These are phyloP conservation scores for Chaetomiaceae sp. DNA, from an alignment of 2,329 filamentous ascomycete genomes.

Conservation along the genomic window DNA sequence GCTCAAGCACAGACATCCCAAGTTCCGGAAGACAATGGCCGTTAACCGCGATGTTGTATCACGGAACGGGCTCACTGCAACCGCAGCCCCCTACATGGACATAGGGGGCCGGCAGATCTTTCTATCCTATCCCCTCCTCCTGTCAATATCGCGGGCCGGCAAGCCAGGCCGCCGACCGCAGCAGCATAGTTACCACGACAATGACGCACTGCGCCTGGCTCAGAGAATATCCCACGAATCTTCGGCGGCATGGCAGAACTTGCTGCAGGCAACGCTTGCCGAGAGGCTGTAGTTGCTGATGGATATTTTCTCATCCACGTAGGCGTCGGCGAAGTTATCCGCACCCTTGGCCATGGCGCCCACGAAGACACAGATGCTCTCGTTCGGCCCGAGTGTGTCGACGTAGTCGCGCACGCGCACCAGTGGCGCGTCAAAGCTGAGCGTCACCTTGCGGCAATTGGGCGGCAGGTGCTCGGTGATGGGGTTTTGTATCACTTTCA, in stretches of 20 bases:
- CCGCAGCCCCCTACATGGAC: conserved; percentile 22
- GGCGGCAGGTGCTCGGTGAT: conserved; percentile 95
- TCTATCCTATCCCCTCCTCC: conserved; percentile 25
- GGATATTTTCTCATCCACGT: conserved; percentile 94
- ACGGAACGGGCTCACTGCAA: conserved; percentile 41
- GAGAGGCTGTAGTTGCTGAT: conserved; percentile 98
- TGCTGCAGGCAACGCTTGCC: conserved; percentile 97
- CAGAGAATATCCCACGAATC: conserved; percentile 94
- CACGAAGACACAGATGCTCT: conserved; percentile 96
- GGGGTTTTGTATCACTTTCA: conserved; percentile 96
- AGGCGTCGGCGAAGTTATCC: conserved; percentile 90
- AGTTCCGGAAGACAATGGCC: conserved; percentile 44
- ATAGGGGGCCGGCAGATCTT: conserved; percentile 27
- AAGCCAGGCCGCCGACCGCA: not conserved
- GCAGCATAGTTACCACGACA: not conserved
- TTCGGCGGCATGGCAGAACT: conserved; percentile 97
- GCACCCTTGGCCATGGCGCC: conserved; percentile 97
- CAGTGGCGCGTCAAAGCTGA: conserved; percentile 88
- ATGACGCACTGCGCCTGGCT: conserved; percentile 26
- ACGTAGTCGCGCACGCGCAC: conserved; percentile 89
- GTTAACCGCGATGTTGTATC: conserved; percentile 70
- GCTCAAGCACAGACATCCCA: conserved; percentile 65
- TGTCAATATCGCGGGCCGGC: conserved; percentile 9
- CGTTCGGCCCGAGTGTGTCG: conserved; percentile 68
- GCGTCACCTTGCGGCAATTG: conserved; percentile 95